These are phyloP conservation scores for Phytophthora citricola DNA, from an alignment of 352 stramenopile species.

Conservation along the genomic window DNA sequence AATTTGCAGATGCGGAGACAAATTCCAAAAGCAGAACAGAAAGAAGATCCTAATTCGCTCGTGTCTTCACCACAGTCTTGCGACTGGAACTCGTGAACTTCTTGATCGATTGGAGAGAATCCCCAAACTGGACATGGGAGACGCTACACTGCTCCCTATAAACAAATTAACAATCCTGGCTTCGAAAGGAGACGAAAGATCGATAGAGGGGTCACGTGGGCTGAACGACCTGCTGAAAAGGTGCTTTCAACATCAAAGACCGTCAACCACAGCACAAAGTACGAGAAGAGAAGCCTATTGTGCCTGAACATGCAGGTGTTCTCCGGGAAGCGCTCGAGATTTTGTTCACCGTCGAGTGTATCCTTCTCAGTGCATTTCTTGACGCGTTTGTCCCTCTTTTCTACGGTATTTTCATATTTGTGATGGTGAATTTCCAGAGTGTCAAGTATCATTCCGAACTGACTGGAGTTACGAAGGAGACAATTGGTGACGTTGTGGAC, in stretches of 20 bases:
- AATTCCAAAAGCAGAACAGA: constrained; percentile 16
- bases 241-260: too few relatives aligned
- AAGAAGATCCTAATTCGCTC: constrained; percentile 18
- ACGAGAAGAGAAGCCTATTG: background rate
- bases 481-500: constrained; percentile 10
- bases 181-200: constrained; percentile 6
- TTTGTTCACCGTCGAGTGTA: constrained; percentile 42
- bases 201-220: constrained; percentile 4
- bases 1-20: constrained; percentile 6
- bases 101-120: constrained; percentile 14
- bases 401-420: constrained; percentile 32
- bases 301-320: background rate
- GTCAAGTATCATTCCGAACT: constrained; percentile 45
- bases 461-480: constrained; percentile 9
- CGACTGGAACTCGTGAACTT: background rate
- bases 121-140: background rate
- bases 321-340: constrained; percentile 23
- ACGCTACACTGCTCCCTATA: background rate
- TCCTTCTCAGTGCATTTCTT: constrained; percentile 38
- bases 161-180: background rate
- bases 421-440: constrained; percentile 34
- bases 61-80: constrained; percentile 5
- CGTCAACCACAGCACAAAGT: too few relatives aligned
- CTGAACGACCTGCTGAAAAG: background rate
- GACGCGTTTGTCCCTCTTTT: constrained; percentile 44